Percentiles rank a stretch among this genome's conserved stretches.
phyloP scores from a whole-genome alignment of 352 stramenopile genomes.

The Globisporangium ultimum region DNA sequence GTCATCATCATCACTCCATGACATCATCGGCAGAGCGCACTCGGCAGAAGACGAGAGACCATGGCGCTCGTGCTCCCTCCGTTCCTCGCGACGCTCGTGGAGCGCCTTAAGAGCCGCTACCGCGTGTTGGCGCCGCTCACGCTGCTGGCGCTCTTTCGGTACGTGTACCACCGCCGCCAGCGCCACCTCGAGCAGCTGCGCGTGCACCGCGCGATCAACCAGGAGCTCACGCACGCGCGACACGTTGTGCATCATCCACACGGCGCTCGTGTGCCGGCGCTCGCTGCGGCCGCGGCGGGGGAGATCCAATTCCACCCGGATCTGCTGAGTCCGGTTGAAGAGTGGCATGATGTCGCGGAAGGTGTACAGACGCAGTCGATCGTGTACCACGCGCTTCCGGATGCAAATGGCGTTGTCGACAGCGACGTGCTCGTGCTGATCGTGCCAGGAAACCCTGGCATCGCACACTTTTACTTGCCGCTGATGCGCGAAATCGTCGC shows the following conservation, averaged over 20 bases:
- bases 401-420: constrained; percentile 4
- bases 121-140: constrained; percentile 31
- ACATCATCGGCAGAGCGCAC: neutral
- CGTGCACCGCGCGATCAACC: constrained; percentile 32
- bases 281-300: neutral
- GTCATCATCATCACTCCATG: too few relatives aligned
- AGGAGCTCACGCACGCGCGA: constrained; percentile 18
- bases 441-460: constrained; percentile 61
- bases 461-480: constrained; percentile 63
- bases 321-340: constrained; percentile 25
- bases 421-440: constrained; percentile 54
- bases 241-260: constrained; percentile 8
- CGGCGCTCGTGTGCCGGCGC: neutral
- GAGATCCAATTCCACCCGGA: constrained; percentile 8
- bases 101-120: constrained; percentile 27
- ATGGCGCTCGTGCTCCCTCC: constrained; percentile 10
- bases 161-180: constrained; percentile 39
- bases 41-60: neutral
- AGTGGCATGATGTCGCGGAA: constrained; percentile 50
- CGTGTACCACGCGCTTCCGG: constrained; percentile 33
- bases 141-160: constrained; percentile 37
- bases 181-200: constrained; percentile 38
- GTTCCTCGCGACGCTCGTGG: constrained; percentile 20
- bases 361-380: constrained; percentile 42
- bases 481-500: constrained; percentile 54